Base-by-base conservation (phyloP, 345 rosid species). In the Raphanus sativus region DNA sequence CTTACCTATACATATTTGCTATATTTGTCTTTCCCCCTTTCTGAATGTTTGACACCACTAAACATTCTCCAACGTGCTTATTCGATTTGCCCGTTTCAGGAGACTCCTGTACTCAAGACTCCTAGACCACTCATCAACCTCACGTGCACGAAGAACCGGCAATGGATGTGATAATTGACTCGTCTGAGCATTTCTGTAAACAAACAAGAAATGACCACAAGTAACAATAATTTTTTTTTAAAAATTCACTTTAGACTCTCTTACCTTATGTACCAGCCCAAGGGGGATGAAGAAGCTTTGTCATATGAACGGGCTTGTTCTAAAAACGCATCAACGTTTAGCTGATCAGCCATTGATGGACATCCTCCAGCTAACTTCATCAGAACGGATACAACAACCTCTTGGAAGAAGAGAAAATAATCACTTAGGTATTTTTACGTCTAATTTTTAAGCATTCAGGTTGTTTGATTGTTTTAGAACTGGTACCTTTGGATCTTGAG, bases 231-330 rank as follows among this genome's bases (percentile, higher is more conserved):
- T 30, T 5, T 21, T 21, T 21, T 21, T 21, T 21, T 21, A 21
- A 26, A 58, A 73, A 17, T 7, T 30, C 16, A 62, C 6, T 45
- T 42, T 33, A n/a, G 29, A 40, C 1, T 54, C 29, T 78, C 91
- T 83, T 56, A 94, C 98, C 98, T 89, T 42, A 94, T 88, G 81
- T 92, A 94, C 92, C 92, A 90, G 17, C 97, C 98, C 16, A 87
- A 50, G 54, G 95, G 95, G 81, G 87, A 90, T 38, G 97, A 89
- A 84, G 98, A 89, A 80, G 98, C 98, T 84, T 83, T 86, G 55
- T 94, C 97, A 70, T 94, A 94, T 73, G 97, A 88, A 65, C 93
- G 95, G 58, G 98, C 98, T 88, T 94, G 97, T 82, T 94, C 98
- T 84, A 92, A 80, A 84, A 94, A 94, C 10, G 98, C 97, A 62